Evolutionary conservation across 371 early-diverging fungal genomes (phyloP).

Genomic region (Funneliformis caledonium): DNA sequence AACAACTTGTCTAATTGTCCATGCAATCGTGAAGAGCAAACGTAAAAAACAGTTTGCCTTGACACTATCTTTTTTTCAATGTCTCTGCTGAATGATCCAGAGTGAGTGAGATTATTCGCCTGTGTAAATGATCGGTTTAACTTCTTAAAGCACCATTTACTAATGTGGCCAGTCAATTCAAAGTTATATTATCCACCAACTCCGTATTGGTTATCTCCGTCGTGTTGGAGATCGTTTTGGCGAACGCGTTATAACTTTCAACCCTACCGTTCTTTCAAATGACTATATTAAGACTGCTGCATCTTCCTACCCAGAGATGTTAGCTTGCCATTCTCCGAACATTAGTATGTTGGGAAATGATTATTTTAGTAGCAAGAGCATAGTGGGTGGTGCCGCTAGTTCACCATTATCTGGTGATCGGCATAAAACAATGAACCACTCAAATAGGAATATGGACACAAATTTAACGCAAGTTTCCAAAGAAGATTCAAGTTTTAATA

Average conservation of each 20-base stretch:
- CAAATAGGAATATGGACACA: neutral
- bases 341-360: constrained; percentile 40
- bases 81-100: constrained; percentile 41
- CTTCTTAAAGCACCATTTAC: neutral
- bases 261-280: constrained; percentile 67
- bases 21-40: neutral
- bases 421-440: neutral
- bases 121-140: neutral
- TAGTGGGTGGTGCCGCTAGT: constrained; percentile 11
- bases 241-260: constrained; percentile 75
- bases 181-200: constrained; percentile 72
- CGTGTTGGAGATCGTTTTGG: constrained; percentile 71
- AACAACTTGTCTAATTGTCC: constrained; percentile 3
- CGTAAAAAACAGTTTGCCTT: constrained; percentile 12
- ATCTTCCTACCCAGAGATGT: constrained; percentile 73
- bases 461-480: neutral
- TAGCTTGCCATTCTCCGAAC: constrained; percentile 68
- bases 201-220: constrained; percentile 75
- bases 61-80: constrained; percentile 29
- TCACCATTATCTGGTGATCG: neutral
- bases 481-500: constrained; percentile 7
- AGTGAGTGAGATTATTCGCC: constrained; percentile 21
- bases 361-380: constrained; percentile 13
- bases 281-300: constrained; percentile 79
- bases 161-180: neutral